Percentiles rank a stretch among this genome's conserved stretches.
phyloP scores from a whole-genome alignment of 495 filamentous ascomycete species.

The Aspergillus indologenus region DNA sequence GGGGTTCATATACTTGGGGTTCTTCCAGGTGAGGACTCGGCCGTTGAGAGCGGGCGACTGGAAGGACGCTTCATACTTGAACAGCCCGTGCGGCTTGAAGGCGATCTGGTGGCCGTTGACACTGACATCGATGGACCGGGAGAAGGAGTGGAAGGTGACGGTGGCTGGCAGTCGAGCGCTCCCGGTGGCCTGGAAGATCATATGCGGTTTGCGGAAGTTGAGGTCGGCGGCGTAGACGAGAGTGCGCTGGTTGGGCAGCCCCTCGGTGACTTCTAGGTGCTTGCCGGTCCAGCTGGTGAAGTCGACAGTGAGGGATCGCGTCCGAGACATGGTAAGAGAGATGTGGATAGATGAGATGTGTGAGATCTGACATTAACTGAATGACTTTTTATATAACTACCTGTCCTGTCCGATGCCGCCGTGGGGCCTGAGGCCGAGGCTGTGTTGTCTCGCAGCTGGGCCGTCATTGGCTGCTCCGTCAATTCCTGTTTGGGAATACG shows the following conservation, averaged over 20 bases:
- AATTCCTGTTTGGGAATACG: too few species aligned
- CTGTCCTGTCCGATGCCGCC: too few species aligned
- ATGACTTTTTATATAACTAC: too few species aligned
- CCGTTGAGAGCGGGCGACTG: constrained; percentile 7
- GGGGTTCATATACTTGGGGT: not conserved
- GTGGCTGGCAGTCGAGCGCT: constrained; percentile 13
- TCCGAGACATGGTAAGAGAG: not conserved
- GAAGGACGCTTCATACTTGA: constrained; percentile 7
- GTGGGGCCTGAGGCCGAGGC: too few species aligned
- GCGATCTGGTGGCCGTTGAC: constrained; percentile 14
- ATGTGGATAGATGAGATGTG: too few species aligned
- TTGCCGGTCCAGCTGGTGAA: constrained; percentile 16
- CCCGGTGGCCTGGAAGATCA: constrained; percentile 14
- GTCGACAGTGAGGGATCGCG: constrained; percentile 11
- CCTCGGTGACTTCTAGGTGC: constrained; percentile 13
- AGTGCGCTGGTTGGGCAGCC: not conserved
- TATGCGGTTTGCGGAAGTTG: constrained; percentile 16
- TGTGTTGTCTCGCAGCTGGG: too few species aligned
- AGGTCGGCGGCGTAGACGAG: constrained; percentile 15
- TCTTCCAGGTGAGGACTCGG: constrained; percentile 6
- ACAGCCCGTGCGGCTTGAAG: not conserved
- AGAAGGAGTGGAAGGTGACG: constrained; percentile 15
- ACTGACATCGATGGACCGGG: constrained; percentile 13
- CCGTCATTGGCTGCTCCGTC: too few species aligned
- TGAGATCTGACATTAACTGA: too few species aligned